These are phyloP conservation scores for Delonix regia DNA, from an alignment of 306 rosid species.

Conservation along the genomic window DNA sequence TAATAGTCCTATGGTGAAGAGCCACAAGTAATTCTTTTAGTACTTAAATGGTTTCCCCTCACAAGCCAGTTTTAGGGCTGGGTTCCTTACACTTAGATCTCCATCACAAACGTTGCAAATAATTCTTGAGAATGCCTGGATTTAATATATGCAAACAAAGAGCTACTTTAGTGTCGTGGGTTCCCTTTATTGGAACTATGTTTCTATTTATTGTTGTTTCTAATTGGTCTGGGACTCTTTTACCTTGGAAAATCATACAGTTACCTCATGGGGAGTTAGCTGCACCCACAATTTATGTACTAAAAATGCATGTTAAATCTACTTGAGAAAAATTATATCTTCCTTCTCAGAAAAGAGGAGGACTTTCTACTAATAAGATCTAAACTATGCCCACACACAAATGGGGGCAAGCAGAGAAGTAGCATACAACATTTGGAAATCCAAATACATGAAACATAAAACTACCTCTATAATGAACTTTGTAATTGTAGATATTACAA, in stretches of 20 bases:
- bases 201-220: background rate
- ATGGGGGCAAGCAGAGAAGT: background rate
- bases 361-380: background rate
- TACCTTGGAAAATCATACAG: background rate
- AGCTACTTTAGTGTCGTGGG: background rate
- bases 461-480: background rate
- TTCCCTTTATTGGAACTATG: background rate
- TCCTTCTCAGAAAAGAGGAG: background rate
- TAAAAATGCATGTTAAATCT: no score
- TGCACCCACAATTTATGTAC: background rate
- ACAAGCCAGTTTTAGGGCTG: no score
- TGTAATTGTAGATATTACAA: background rate
- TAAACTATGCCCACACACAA: background rate
- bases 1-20: no score
- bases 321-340: background rate
- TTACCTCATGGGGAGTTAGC: background rate
- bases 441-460: background rate
- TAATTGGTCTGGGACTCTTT: background rate
- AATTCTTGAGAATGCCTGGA: background rate
- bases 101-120: background rate
- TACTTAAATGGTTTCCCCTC: no score
- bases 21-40: no score
- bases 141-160: background rate
- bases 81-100: no score
- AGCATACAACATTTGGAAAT: background rate